Conservation (phyloP, 2,329 filamentous ascomycete genomes). For the Sporothrix globosa region DNA sequence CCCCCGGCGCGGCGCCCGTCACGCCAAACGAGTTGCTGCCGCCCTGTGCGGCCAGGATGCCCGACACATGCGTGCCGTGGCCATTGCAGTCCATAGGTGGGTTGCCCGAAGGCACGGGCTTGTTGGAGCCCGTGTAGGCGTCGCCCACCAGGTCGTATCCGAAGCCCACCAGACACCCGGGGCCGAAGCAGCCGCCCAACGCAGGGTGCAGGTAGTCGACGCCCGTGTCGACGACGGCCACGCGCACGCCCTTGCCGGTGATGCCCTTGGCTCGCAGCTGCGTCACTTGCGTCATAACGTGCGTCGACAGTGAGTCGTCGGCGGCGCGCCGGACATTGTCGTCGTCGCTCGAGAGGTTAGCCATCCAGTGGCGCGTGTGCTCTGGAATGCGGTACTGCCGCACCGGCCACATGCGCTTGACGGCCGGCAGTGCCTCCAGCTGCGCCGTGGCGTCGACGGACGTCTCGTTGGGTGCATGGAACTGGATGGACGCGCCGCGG, state of each 20-base stretch:
- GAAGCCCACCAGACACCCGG: slow-evolving; percentile 33
- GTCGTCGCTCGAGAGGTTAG: slow-evolving; percentile 39
- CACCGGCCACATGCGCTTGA: slow-evolving; percentile 57
- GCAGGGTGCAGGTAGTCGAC: slow-evolving; percentile 37
- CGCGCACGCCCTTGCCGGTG: slow-evolving; percentile 35
- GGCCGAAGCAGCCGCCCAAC: slow-evolving; percentile 34
- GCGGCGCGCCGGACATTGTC: slow-evolving; percentile 40
- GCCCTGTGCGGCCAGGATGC: slow-evolving; percentile 43
- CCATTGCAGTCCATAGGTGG: slow-evolving; percentile 38
- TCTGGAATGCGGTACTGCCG: slow-evolving; percentile 50
- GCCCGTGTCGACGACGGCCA: slow-evolving; percentile 38
- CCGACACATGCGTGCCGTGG: slow-evolving; percentile 40
- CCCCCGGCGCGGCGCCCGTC: slow-evolving; percentile 45
- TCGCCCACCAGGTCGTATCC: slow-evolving; percentile 36
- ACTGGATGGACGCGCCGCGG: slow-evolving; percentile 58
- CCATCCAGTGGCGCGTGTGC: slow-evolving; percentile 52
- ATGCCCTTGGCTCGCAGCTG: slow-evolving; percentile 35
- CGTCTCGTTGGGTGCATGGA: slow-evolving; percentile 52
- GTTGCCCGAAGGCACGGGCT: slow-evolving; percentile 43
- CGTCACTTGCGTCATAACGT: slow-evolving; percentile 36
- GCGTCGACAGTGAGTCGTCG: slow-evolving; percentile 51
- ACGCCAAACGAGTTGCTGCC: slow-evolving; percentile 55
- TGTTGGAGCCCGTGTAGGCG: slow-evolving; percentile 47
- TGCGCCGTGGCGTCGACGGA: slow-evolving; percentile 46
- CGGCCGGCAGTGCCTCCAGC: slow-evolving; percentile 48